Evolutionary conservation across 2,329 filamentous ascomycete genomes (phyloP), one percentile per base, ranked within the genome.

Genomic region (Botrytis fabae): DNA sequence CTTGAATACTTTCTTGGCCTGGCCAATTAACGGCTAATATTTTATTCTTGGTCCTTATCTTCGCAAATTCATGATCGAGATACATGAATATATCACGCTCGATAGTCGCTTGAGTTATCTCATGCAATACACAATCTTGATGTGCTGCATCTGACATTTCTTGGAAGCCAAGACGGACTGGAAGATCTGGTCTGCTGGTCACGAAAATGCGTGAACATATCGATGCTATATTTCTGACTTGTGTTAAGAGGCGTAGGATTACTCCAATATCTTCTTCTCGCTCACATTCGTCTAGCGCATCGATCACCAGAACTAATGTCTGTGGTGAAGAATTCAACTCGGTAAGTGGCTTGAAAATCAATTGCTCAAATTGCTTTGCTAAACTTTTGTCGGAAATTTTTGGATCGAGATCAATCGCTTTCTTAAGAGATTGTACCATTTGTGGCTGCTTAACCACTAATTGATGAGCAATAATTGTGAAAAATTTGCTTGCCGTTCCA

Each of bases 261-360:
- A 66, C 70, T 54, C 44, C 65, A 69, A 77, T 63, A 60, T 79
- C 74, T 28, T 76, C 71, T 44, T 79, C 74, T 9, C 42, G 42
- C 18, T 79, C 78, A 68, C 79, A 82, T 69, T 81, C 78, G 71
- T 81, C 79, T 46, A 81, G 75, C 1, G 80, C 79, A 75, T 81
- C 80, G 40, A 81, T 74, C 1, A 81, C 77, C n/a, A 81, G 14
- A 7, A 71, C 59, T 2, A 59, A 46, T 12, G 35, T 28, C 25
- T 28, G 42, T n/a, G 28, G 42, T 25, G 22, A 40, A 35, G 57
- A 16, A 46, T 46, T 20, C 12, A 46, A 78, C 20, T 51, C 44
- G 8, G 20, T 9, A 70, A 83, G 28, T 75, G 86, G 10, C 82
- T 80, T 10, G 75, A 81, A 2, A 80, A 85, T 72, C 83, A 86